Evolutionary conservation across 192 early-diverging fungal genomes (phyloP).

Genomic region (Linderina pennispora): DNA sequence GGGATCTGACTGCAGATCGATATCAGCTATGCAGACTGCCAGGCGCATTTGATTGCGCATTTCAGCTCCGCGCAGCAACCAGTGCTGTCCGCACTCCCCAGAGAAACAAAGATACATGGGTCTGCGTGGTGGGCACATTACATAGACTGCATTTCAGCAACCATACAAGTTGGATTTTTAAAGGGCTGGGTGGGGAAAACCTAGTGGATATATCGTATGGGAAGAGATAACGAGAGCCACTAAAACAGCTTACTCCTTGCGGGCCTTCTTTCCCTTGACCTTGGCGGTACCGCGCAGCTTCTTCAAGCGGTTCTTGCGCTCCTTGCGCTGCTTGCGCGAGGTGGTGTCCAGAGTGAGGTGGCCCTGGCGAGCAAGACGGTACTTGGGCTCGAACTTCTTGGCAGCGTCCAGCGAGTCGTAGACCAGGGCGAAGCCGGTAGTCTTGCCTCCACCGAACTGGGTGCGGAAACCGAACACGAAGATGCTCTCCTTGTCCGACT

Average conservation of each 20-base stretch:
- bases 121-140: no score
- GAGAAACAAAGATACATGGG: no score
- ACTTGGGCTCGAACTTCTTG: slow-evolving; percentile 99
- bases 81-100: no score
- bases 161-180: no score
- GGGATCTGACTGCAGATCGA: no score
- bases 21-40: no score
- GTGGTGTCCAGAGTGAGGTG: slow-evolving; percentile 59
- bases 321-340: slow-evolving; percentile 98
- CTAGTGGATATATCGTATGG: no score
- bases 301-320: slow-evolving; percentile 98
- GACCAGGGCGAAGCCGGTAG: slow-evolving; percentile 93
- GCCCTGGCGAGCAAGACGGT: slow-evolving; percentile 81
- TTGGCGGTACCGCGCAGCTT: slow-evolving; percentile 98
- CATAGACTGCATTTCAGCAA: no score
- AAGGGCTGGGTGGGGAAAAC: no score
- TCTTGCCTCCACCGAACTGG: slow-evolving; percentile 93
- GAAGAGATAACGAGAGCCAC: no score
- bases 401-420: slow-evolving; percentile 90
- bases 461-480: slow-evolving; percentile 95
- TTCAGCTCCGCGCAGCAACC: no score
- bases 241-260: slow-evolving; percentile 25
- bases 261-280: slow-evolving; percentile 60
- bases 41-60: no score
- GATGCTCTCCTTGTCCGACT: slow-evolving; percentile 80